A percentile compares a stretch with the other conserved stretches of the same genome.
Conservation (phyloP, 2,329 filamentous ascomycete species). For the Hymenoscyphus salicellus region DNA sequence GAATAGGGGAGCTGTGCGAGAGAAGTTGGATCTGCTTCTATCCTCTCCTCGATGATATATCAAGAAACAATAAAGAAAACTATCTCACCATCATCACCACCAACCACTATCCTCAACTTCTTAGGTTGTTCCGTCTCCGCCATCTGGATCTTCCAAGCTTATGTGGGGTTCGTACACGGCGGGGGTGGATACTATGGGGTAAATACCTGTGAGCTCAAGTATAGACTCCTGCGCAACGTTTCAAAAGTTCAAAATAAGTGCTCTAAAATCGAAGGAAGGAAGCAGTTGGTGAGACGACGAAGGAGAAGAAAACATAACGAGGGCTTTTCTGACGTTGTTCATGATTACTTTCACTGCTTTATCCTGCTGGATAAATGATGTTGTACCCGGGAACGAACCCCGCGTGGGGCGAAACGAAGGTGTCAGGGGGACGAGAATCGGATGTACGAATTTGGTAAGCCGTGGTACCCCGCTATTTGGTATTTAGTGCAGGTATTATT, state of each 20-base stretch:
- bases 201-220: not conserved
- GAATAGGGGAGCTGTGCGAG: too few relatives aligned
- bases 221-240: not conserved
- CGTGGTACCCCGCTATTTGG: too few relatives aligned
- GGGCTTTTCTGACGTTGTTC: too few relatives aligned
- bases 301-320: too few relatives aligned
- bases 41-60: too few relatives aligned
- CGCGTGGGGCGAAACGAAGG: not conserved
- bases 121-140: slow-evolving; percentile 6
- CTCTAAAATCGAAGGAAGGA: too few relatives aligned
- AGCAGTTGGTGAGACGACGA: too few relatives aligned
- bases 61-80: not conserved
- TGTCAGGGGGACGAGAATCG: too few relatives aligned
- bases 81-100: slow-evolving; percentile 47
- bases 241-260: not conserved
- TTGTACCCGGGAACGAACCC: not conserved
- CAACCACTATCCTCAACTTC: slow-evolving; percentile 56
- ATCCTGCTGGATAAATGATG: not conserved
- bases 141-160: slow-evolving; percentile 10
- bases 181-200: not conserved
- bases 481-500: too few relatives aligned
- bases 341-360: too few relatives aligned
- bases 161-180: not conserved
- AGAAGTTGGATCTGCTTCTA: too few relatives aligned
- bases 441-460: too few relatives aligned